phyloP scores from a whole-genome alignment of 2,329 filamentous ascomycete species.

The Volutella citrinella region DNA sequence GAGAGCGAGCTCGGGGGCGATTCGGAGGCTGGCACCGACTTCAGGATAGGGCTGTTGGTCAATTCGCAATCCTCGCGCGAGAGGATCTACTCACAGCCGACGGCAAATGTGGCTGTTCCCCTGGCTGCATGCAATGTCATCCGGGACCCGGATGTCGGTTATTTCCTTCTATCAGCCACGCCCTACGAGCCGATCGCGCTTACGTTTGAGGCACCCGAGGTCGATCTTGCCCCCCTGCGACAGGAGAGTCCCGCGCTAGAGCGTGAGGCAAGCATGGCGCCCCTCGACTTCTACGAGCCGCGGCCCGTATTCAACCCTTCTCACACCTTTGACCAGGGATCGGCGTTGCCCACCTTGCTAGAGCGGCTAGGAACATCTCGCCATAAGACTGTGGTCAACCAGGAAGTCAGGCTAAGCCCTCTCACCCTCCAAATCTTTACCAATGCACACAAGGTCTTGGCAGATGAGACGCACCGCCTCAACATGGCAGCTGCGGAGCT shows the following conservation, averaged over 20 bases:
- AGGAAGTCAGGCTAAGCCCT: slow-evolving; percentile 67
- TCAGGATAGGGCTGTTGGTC: slow-evolving; percentile 58
- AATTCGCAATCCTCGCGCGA: slow-evolving; percentile 58
- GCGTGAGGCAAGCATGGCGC: slow-evolving; percentile 40
- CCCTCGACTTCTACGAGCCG: slow-evolving; percentile 56
- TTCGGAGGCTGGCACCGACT: slow-evolving; percentile 57
- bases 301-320: slow-evolving; percentile 65
- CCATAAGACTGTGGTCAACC: slow-evolving; percentile 59
- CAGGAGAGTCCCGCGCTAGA: slow-evolving; percentile 43
- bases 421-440: slow-evolving; percentile 70
- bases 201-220: slow-evolving; percentile 58
- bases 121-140: slow-evolving; percentile 54
- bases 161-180: slow-evolving; percentile 60
- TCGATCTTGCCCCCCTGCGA: slow-evolving; percentile 42
- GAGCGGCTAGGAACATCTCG: slow-evolving; percentile 57
- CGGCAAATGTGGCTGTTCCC: slow-evolving; percentile 43
- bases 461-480: slow-evolving; percentile 65
- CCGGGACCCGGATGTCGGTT: slow-evolving; percentile 60
- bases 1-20: slow-evolving; percentile 58
- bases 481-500: slow-evolving; percentile 69
- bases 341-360: slow-evolving; percentile 53
- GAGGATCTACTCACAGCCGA: slow-evolving; percentile 53
- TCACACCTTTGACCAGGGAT: slow-evolving; percentile 55
- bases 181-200: slow-evolving; percentile 56
- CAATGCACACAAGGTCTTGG: slow-evolving; percentile 68